Base-by-base conservation (phyloP, 768 basidiomycete species). In the Tylopilus vinaceipallidus region DNA sequence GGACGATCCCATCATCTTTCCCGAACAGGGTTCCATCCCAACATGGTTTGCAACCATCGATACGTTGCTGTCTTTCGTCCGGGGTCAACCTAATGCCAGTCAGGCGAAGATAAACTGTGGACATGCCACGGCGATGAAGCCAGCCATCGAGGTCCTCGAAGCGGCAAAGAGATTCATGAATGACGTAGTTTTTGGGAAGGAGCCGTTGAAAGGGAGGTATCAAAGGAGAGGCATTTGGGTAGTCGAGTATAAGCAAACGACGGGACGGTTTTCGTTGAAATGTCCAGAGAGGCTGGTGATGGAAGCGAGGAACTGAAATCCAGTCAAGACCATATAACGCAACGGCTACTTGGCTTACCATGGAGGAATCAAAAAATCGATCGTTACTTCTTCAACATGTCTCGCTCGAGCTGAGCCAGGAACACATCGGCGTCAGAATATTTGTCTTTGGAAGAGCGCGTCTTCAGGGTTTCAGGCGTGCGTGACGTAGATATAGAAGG, bases 361-460 rank as follows among this genome's bases (percentile, higher is more conserved):
- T 29, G 23, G 39, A 20, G 30, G 14, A 16, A 36, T 14, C 39
- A 22, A 39, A n/a, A 14, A 6, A 41, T 45, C 14, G 3, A 6
- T 46, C 17, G 62, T 35, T 33, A 43, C 36, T 54, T 60, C 37
- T 45, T 55, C 32, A 80, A 61, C 35, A 89, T 79, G 37, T 88
- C 86, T 38, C 73, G 69, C 65, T 86, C 84, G 12, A 90, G 71
- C 49, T 78, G 74, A 12, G 86, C 81, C 45, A 90, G 61, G 58
- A 90, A 90, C 23, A 69, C 71, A 50, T 88, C 87, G 1, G 86
- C 85, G 4, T 58, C 61, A 0, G 48, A 23, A 27, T 45, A 39
- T 19, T 22, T 47, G 45, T 38, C 49, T 33, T 53, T 52, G 32
- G 49, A 60, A 55, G 43, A 36, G 34, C 49, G 71, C 63, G 40